Conservation (phyloP, 108 stramenopile genomes). For the Fragilariopsis cylindrus region DNA sequence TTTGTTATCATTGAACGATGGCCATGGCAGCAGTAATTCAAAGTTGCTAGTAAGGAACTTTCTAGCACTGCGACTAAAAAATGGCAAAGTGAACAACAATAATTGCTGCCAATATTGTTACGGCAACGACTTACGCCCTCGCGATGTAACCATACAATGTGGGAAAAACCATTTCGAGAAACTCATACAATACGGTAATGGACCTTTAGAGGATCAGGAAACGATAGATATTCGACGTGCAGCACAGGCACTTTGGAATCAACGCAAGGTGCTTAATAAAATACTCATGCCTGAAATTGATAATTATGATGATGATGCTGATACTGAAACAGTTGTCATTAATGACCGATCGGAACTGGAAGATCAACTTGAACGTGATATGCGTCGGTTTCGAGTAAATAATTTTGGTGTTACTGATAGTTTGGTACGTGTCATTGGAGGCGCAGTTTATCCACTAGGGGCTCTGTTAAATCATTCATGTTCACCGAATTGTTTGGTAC, state of each 20-base stretch:
- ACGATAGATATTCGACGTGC: not conserved
- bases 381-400: slow-evolving; percentile 43
- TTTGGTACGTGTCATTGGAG: slow-evolving; percentile 43
- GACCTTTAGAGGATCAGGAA: not conserved
- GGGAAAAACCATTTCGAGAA: not conserved
- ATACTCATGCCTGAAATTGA: not conserved
- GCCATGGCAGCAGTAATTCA: not conserved
- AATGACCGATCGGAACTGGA: not conserved
- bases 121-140: not conserved
- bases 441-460: slow-evolving; percentile 66
- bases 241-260: slow-evolving; percentile 8
- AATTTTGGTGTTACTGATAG: slow-evolving; percentile 70
- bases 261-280: not conserved
- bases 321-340: not conserved
- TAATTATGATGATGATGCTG: too few species aligned
- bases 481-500: slow-evolving; percentile 62
- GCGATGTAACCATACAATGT: not conserved
- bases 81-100: not conserved
- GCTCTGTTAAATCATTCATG: slow-evolving; percentile 81
- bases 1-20: not conserved
- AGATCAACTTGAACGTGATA: slow-evolving; percentile 15
- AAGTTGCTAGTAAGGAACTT: slow-evolving; percentile 24
- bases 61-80: not conserved
- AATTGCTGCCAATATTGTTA: not conserved
- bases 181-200: not conserved